Evolutionary conservation across 176 grass and related monocot species (phyloP), one percentile per base, ranked within the genome.

Genomic region (Triticum timopheevii): DNA sequence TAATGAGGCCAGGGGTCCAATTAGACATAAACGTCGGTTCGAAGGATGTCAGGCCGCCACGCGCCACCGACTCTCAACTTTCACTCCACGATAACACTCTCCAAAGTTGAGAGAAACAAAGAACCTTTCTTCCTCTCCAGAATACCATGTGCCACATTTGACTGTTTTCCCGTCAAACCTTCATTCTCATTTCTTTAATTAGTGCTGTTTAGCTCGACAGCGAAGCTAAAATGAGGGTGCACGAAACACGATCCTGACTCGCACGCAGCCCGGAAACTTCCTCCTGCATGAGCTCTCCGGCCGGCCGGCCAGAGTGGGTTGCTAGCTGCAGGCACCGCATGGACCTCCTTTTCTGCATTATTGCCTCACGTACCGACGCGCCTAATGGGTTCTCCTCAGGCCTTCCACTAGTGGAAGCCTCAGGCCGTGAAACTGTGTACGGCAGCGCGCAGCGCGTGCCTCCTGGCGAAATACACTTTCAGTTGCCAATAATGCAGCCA

Each of bases 401-500:
- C 77, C 85, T 88, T 87, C 85, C 89, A 88, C 81, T 87, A 81
- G 62, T 36, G 5, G 10, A 65, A 22, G 61, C 49, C 36, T 1
- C 58, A 67, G 4, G 31, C 9, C 33, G 44, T 58, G 54, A 58
- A 58, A 20, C 19, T 6, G 28, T 54, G 66, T 78, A 52, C 20
- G n/a, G 54, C 19, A 8, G 3, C 68, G 40, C 38, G 27, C 44
- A 62, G 16, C 35, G 13, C 11, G 30, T 33, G 77, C 24, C 86
- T 34, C 45, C 86, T 58, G 69, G 82, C 77, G 69, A 61, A 52
- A 10, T 34, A 58, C 54, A 6, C 74, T 90, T 81, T 73, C 69
- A n/a, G 49, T 3, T 76, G 74, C 25, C 86, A 91, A 88, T 88
- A 88, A 88, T 88, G 49, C 82, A 76, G 69, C 85, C 85, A 88